Evolutionary conservation across 1,284 basidiomycete species (phyloP), one percentile per base, ranked within the genome.

Genomic region (Ceratobasidium sp.): DNA sequence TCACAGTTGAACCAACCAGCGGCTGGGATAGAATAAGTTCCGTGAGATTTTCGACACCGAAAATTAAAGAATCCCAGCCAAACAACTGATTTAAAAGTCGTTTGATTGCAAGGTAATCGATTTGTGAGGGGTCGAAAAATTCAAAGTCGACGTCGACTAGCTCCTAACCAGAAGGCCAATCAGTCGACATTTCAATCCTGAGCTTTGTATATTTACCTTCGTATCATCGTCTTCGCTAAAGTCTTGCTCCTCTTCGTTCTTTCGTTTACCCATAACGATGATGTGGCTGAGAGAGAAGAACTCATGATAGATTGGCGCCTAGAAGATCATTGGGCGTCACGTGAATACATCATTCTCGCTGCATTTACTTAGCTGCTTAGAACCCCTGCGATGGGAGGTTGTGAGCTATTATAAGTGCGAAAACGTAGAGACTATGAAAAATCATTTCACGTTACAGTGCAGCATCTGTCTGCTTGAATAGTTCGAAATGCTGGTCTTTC

Each of bases 61-160:
- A 83, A 2, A 83, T 78, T 62, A 92, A 87, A 0, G 92, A 88
- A 80, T 97, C 95, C n/a, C 87, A 83, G 73, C 92, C 89, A 76
- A 97, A 89, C 8, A 95, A 88, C 80, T 97, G 95, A 0, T 82
- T 81, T 1, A 96, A 81, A 3, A 97, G 86, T 0, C 92, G 87
- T 77, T 95, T 94, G 79, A 96, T 83, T 0, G 93, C 92, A 75
- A 92, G 89, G 81, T 92, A 96, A 83, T 98, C 95, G 74, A 93
- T 85, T 57, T 86, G 85, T 1, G 91, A 86, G 76, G 93, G 88
- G 80, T 93, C 90, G 85, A 93, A 94, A 80, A 96, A 97, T 77
- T 96, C 94, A 79, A 97, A 97, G 78, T 93, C 90, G 77, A 97
- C 92, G 80, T 97, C 87, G 79, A 92, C 84, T 81, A 89, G 83